Evolutionary conservation across 345 rosid genomes (phyloP).

Genomic region (Moricandia moricandioides): DNA sequence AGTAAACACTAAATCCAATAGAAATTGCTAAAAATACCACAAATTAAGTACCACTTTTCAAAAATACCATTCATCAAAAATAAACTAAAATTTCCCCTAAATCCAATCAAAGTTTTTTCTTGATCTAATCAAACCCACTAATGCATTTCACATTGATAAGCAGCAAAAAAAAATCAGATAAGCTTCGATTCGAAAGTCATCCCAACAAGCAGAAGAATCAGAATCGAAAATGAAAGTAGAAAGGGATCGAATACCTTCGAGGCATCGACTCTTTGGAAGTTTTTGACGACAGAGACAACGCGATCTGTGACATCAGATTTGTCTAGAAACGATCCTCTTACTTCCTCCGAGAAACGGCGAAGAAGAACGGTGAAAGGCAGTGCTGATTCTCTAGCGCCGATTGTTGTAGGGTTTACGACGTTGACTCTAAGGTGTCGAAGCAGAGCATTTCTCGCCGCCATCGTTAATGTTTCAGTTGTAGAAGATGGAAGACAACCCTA

Average conservation of each 20-base stretch:
- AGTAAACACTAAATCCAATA: too few species aligned
- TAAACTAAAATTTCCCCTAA: too few species aligned
- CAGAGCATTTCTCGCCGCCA: conserved; percentile 72
- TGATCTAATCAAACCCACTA: not conserved
- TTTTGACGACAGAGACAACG: conserved; percentile 78
- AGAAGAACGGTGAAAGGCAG: conserved; percentile 45
- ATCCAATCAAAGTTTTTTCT: not conserved
- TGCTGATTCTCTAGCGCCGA: conserved; percentile 19
- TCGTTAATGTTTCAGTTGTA: conserved; percentile 10
- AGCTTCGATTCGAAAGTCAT: not conserved
- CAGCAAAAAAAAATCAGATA: not conserved
- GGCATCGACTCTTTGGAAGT: conserved; percentile 86
- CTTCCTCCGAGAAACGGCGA: conserved; percentile 79
- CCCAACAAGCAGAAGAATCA: not conserved
- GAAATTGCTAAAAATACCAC: too few species aligned
- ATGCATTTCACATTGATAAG: not conserved
- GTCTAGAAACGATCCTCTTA: conserved; percentile 87
- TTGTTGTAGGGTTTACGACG: conserved; percentile 42
- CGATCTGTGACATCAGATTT: conserved; percentile 97
- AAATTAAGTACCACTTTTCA: too few species aligned
- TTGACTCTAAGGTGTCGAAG: conserved; percentile 72
- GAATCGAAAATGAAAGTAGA: not conserved
- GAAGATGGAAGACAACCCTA: not conserved
- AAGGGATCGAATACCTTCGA: conserved; percentile 55
- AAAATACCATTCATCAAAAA: too few species aligned